Conservation (phyloP, 2,329 filamentous ascomycete species). For the Conoideocrella luteorostrata region DNA sequence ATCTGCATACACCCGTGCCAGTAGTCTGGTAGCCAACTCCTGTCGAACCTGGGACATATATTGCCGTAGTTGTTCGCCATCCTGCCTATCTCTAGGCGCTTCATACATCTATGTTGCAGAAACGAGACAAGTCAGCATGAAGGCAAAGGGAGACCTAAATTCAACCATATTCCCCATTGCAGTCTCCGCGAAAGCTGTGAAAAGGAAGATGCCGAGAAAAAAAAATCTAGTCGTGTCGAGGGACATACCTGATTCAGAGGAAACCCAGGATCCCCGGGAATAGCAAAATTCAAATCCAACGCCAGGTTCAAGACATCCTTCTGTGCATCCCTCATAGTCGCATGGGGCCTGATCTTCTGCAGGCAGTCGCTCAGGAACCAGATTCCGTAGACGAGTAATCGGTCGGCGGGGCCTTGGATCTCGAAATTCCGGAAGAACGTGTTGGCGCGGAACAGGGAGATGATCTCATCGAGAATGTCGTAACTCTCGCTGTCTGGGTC, state of each 20-base stretch:
- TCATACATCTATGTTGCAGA: conserved; percentile 73
- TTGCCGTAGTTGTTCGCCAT: conserved; percentile 80
- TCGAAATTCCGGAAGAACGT: conserved; percentile 99
- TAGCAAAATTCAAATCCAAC: conserved; percentile 87
- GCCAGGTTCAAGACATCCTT: conserved; percentile 84
- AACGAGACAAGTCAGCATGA: too few species aligned
- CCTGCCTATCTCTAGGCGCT: conserved; percentile 75
- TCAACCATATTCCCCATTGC: too few species aligned
- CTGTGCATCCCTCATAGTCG: conserved; percentile 51
- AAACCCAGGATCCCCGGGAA: conserved; percentile 88
- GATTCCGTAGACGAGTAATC: conserved; percentile 93
- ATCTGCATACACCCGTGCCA: conserved; percentile 83
- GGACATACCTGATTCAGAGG: conserved; percentile 76
- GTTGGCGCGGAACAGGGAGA: conserved; percentile 91
- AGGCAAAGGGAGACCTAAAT: too few species aligned
- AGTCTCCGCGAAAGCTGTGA: too few species aligned
- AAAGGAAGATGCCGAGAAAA: too few species aligned
- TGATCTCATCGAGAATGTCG: conserved; percentile 91
- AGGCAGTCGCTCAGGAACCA: conserved; percentile 89
- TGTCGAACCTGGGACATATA: conserved; percentile 91
- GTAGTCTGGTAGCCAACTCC: conserved; percentile 75
- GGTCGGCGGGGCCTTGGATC: conserved; percentile 92
- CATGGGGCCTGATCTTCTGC: conserved; percentile 73
- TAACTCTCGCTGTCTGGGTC: conserved; percentile 90
- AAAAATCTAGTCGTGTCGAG: too few species aligned